Conservation (phyloP, 345 rosid genomes). For the Pseudoturritis turrita region DNA sequence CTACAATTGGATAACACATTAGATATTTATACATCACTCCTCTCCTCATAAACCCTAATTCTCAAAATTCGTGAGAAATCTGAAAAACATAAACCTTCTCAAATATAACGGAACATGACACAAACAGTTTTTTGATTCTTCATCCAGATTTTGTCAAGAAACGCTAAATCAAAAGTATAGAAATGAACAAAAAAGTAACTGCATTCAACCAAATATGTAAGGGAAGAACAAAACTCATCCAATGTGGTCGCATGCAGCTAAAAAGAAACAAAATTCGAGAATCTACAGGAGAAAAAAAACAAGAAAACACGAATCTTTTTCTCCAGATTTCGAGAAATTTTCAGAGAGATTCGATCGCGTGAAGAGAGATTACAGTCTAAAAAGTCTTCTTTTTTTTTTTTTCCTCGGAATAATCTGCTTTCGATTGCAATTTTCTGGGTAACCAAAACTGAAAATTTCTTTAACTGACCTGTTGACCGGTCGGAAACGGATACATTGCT, state of each 20-base stretch:
- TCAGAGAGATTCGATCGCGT: not conserved
- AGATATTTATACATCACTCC: too few relatives aligned
- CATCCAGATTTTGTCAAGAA: not conserved
- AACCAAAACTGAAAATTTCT: not conserved
- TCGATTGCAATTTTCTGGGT: not conserved
- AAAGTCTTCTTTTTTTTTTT: not conserved
- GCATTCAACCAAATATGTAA: not conserved
- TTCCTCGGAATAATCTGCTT: not conserved
- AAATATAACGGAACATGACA: not conserved
- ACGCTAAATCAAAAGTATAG: not conserved
- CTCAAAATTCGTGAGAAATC: not conserved
- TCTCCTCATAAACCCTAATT: slow-evolving; percentile 10
- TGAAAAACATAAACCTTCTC: not conserved
- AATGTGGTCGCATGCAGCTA: slow-evolving; percentile 23
- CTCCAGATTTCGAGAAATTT: too few relatives aligned
- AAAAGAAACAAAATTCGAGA: not conserved
- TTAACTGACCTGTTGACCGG: slow-evolving; percentile 20
- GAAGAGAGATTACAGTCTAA: not conserved
- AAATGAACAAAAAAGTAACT: not conserved
- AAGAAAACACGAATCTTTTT: not conserved
- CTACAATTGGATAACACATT: slow-evolving; percentile 19
- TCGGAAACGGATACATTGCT: slow-evolving; percentile 24
- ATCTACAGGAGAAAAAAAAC: not conserved
- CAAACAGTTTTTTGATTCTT: not conserved
- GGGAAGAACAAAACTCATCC: slow-evolving; percentile 6